phyloP scores from a whole-genome alignment of 2,329 filamentous ascomycete species.

The Plectosphaerella plurivora region DNA sequence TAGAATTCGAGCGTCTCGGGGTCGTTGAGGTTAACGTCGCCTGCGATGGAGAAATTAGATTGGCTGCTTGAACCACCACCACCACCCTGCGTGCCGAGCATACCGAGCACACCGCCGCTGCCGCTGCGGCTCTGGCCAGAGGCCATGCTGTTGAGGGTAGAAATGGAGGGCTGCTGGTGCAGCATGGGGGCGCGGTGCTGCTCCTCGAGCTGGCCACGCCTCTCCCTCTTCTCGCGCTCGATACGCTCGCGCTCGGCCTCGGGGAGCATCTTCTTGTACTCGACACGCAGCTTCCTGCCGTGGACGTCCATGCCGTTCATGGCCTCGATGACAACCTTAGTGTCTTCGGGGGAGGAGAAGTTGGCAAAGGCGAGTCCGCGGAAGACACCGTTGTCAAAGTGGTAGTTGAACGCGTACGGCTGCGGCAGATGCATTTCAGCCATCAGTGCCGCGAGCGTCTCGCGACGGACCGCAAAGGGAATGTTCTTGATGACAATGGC shows the following conservation, averaged over 20 bases:
- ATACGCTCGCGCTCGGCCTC: constrained; percentile 92
- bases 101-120: constrained; percentile 5
- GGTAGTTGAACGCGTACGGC: constrained; percentile 98
- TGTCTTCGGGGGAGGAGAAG: constrained; percentile 94
- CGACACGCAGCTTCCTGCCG: constrained; percentile 88
- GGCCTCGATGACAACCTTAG: constrained; percentile 82
- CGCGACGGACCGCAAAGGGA: constrained; percentile 96
- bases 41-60: constrained; percentile 16
- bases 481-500: constrained; percentile 99
- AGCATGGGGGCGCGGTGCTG: constrained; percentile 79
- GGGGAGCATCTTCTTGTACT: constrained; percentile 99
- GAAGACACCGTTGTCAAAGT: constrained; percentile 98
- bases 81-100: neutral
- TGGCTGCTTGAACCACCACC: neutral
- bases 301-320: constrained; percentile 97
- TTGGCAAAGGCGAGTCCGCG: constrained; percentile 95
- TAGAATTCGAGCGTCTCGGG: constrained; percentile 83
- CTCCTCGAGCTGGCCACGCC: constrained; percentile 92
- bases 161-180: constrained; percentile 82
- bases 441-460: constrained; percentile 90
- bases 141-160: constrained; percentile 65
- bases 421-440: constrained; percentile 88
- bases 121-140: constrained; percentile 52
- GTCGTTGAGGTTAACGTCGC: constrained; percentile 87
- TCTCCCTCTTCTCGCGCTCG: constrained; percentile 93